Percentiles rank a stretch among this genome's conserved stretches.
phyloP scores from a whole-genome alignment of 2,329 filamentous ascomycete genomes.

The Lachnellula suecica region DNA sequence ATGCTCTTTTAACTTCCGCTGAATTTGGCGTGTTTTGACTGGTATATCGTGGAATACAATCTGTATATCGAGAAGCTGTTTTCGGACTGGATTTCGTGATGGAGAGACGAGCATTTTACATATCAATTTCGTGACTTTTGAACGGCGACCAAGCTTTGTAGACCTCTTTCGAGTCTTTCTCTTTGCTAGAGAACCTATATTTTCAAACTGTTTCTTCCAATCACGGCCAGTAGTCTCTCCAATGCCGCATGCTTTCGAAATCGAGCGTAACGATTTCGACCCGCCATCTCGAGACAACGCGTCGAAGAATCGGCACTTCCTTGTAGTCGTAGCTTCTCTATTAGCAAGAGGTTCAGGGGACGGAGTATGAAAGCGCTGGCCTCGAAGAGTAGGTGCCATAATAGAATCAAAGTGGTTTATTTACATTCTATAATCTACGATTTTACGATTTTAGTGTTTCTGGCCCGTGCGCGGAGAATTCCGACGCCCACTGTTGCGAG shows the following conservation, averaged over 20 bases:
- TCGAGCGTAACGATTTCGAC: neutral
- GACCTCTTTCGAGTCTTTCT: neutral
- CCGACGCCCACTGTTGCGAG: neutral
- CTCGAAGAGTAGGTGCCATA: constrained; percentile 2
- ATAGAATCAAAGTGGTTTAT: neutral
- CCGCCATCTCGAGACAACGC: neutral
- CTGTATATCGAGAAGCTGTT: neutral
- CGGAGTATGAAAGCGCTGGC: constrained; percentile 2
- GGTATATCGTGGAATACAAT: neutral
- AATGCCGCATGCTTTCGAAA: neutral
- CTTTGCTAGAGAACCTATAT: neutral
- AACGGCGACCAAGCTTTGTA: neutral
- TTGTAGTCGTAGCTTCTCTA: constrained; percentile 4
- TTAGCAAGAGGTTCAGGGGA: neutral
- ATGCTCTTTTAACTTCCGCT: neutral
- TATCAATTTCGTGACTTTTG: neutral
- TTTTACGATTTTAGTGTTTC: constrained; percentile 4
- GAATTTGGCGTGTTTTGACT: neutral
- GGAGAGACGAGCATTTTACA: neutral
- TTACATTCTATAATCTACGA: neutral
- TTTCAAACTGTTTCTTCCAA: neutral
- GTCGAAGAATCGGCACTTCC: neutral
- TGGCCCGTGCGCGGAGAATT: constrained; percentile 4
- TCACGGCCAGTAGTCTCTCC: neutral
- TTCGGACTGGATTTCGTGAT: constrained; percentile 2